Evolutionary conservation across 805 yeast genomes (phyloP).

Genomic region (Barnettozyma botsteinii): DNA sequence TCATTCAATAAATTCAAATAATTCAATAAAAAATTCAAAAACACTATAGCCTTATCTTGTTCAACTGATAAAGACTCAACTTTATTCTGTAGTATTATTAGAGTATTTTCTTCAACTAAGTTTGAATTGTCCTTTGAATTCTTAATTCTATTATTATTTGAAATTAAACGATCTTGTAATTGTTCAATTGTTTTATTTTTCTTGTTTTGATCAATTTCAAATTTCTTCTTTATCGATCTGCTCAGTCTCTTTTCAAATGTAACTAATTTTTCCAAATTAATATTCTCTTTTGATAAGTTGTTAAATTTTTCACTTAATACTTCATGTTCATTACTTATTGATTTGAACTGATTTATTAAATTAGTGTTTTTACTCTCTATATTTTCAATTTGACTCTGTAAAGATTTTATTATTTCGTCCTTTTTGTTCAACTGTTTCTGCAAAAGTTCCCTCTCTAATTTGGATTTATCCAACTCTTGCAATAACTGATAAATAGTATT

Average conservation of each 20-base stretch:
- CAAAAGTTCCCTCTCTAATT: conserved; percentile 4
- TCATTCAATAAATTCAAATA: conserved; percentile 3
- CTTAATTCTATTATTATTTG: conserved; percentile 10
- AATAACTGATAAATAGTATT: conserved; percentile 13
- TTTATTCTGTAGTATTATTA: background rate
- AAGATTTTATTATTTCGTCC: background rate
- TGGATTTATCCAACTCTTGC: conserved; percentile 12
- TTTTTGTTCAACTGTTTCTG: conserved; percentile 4
- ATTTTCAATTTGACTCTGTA: background rate
- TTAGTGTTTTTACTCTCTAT: background rate
- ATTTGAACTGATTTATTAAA: background rate
- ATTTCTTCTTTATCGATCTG: conserved; percentile 13
- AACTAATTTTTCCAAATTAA: background rate
- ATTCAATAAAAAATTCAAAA: conserved; percentile 5
- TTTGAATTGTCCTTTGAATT: conserved; percentile 1
- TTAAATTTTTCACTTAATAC: background rate
- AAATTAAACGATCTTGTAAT: conserved; percentile 16
- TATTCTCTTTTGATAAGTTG: background rate
- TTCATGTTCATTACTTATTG: conserved; percentile 7
- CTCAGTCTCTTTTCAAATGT: conserved; percentile 7
- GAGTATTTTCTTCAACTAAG: conserved; percentile 4
- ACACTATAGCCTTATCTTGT: conserved; percentile 17
- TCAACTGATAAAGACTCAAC: conserved; percentile 16
- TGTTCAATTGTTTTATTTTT: conserved; percentile 13
- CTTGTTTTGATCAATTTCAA: conserved; percentile 20